Base-by-base conservation (phyloP, 2,329 filamentous ascomycete species). In the Penicillium sp. region DNA sequence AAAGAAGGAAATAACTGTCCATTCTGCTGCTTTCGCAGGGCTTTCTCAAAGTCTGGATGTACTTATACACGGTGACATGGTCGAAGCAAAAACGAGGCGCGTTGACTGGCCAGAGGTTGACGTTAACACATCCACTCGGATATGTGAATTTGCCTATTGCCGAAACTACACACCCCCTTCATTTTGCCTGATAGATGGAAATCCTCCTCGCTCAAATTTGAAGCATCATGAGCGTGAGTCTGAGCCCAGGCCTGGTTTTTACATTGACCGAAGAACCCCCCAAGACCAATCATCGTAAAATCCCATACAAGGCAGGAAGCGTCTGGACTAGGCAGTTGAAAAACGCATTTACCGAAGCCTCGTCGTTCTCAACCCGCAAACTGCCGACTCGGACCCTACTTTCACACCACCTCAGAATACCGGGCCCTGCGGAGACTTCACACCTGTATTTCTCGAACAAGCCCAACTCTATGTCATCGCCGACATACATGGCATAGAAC, bases 401-500 rank as follows among this genome's bases (percentile, higher is more conserved):
- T 67, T 64, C 54, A 17, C 54, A 17, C 56, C 63, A 37, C 31
- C 47, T 2, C 19, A n/a, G 10, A 67, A 67, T 31, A 46, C 21
- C 7, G 29, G 57, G 13, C 46, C 50, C 2, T 38, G 47, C 10
- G 62, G 74, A 45, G 67, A 71, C 54, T 74, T 71, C 56, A 68
- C 66, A 0, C 62, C 65, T 37, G 71, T 77, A 12, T 71, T 80
- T 45, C 64, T 79, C 6, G 70, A 66, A n/a, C 75, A 78, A 59
- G 76, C 73, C 1, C 67, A 65, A 23, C 60, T 80, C 4, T 78
- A 77, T 45, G 66, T 74, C 2, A 67, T 80, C 19, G 73, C 77
- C 0, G 75, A 81, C 55, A 74, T 69, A 50, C 77, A 77, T 60
- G 65, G 69, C 33, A 75, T 78, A 23, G 46, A 69, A 8, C 42